Evolutionary conservation across 495 filamentous ascomycete species (phyloP).

Genomic region (Talaromyces wortmannii): DNA sequence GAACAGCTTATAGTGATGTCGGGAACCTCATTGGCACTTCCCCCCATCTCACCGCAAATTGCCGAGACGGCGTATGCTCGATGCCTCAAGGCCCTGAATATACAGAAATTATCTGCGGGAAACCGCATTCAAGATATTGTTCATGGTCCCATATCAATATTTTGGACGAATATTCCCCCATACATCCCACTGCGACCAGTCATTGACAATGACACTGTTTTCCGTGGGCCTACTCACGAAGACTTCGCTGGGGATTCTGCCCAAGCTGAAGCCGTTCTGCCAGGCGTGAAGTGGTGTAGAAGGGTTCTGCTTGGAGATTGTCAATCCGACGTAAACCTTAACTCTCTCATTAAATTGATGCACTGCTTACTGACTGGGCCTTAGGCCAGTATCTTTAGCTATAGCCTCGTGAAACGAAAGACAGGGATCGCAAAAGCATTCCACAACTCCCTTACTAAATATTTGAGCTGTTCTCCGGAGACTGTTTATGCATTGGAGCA

Average conservation of each 20-base stretch:
- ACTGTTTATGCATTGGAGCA: not conserved
- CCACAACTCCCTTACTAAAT: not conserved
- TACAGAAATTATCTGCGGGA: not conserved
- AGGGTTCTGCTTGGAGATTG: not conserved
- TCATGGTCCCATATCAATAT: not conserved
- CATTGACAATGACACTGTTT: not conserved
- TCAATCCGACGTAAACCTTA: slow-evolving; percentile 5
- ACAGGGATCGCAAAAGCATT: not conserved
- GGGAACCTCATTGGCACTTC: slow-evolving; percentile 8
- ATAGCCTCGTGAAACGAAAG: not conserved
- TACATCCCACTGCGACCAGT: not conserved
- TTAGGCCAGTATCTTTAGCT: slow-evolving; percentile 18
- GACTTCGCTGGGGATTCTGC: not conserved
- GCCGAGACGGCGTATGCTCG: not conserved
- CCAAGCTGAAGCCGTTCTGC: not conserved
- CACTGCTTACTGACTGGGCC: slow-evolving; percentile 3
- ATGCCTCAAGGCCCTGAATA: not conserved
- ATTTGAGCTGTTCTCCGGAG: not conserved
- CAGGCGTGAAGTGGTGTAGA: not conserved
- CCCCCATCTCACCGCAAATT: not conserved
- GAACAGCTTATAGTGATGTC: slow-evolving; percentile 31
- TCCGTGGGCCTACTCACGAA: not conserved
- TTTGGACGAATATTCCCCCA: not conserved
- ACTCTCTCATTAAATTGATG: not conserved
- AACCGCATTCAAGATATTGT: not conserved